Base-by-base conservation (phyloP, 2,329 filamentous ascomycete species). In the Aspergillus fumigatiaffinis region DNA sequence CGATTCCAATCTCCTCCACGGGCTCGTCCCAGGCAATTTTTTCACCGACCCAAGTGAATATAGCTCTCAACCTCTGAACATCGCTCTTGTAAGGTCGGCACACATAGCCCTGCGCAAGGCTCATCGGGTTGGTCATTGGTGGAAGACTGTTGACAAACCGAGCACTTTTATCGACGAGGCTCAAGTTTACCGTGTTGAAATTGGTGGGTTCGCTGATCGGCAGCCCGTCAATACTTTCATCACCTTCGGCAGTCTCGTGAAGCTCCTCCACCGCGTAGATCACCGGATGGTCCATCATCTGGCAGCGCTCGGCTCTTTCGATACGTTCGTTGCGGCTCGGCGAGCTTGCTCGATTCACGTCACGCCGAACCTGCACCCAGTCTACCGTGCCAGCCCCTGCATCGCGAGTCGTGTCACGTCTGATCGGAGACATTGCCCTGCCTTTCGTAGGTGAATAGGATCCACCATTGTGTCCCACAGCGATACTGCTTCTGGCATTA, bases 11-110 rank as follows among this genome's bases (percentile, higher is more conserved):
- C n/a, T 88, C 89, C 64, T 96, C 91, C 62, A 91, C 92, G 63
- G 96, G 92, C 67, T 97, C 93, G 53, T 99, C 94, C 94, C 94
- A 99, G 32, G 84, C 85, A 56, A 99, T 87, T 66, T 93, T 92
- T 71, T 99, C 94, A n/a, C 91, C 85, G 4, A 96, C 91, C 93
- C 93, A 99, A 1, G 90, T 97, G 69, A 97, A 99, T 60, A 99
- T 97, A 17, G 94, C 93, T 25, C 95, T 85, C 26, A 99, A 77
- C 38, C 92, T 85, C 73, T 99, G 94, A 0, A 97, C 91, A 66
- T 97, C 93, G 73, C 91, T 97, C 58, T 92, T 84, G 73, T 97
- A 96, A 0, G 94, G 95, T 28, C 94, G 86, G 70, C 95, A 99
- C 10, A 99, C 87, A 70, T 96, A 96, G 1, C 88, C 91, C 57